Base-by-base conservation (phyloP, 345 rosid species). In the Aethionema arabicum region DNA sequence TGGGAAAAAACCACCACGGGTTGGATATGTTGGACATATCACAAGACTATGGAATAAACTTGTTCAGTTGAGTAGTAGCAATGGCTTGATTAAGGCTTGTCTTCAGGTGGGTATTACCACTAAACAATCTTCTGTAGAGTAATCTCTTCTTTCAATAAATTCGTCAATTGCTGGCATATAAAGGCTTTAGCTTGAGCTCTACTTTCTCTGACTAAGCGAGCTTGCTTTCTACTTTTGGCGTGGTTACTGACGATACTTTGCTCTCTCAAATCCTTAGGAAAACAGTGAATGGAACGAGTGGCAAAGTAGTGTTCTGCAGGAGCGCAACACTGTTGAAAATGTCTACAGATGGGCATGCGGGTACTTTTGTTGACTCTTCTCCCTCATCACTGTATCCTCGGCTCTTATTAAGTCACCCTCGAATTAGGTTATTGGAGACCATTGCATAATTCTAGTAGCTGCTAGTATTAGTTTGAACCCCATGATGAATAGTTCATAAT, bases 261-360 rank as follows among this genome's bases (percentile, higher is more conserved):
- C 65, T 66, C 57, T 67, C 54, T 69, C 38, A 72, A 47, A 15
- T 62, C 44, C 76, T 14, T 36, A 93, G 99, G 96, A 76, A 70
- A 84, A 86, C 63, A 69, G 72, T 39, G 96, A 86, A 61, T 90
- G 99, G 97, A 82, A 68, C 5, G 85, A 80, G 40, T 93, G 99
- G 99, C 92, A 83, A 72, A 59, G 65, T 39, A 74, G 63, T 62
- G 86, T 90, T 67, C 73, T 90, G 67, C 96, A 86, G 48, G 87
- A 84, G 70, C 95, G 99, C 45, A 95, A 90, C 69, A 79, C 71
- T 37, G 78, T 90, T 42, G 97, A 93, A 83, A 90, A 93, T 83
- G 97, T 93, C 57, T 83, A 79, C 63, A 77, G 85, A 64, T 95
- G 99, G 99, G 87, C 86, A 52, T 95, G 99, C 74, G 96, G 97